Evolutionary conservation across 805 yeast species (phyloP).

Genomic region (Sugiyamaella mastotermitis): DNA sequence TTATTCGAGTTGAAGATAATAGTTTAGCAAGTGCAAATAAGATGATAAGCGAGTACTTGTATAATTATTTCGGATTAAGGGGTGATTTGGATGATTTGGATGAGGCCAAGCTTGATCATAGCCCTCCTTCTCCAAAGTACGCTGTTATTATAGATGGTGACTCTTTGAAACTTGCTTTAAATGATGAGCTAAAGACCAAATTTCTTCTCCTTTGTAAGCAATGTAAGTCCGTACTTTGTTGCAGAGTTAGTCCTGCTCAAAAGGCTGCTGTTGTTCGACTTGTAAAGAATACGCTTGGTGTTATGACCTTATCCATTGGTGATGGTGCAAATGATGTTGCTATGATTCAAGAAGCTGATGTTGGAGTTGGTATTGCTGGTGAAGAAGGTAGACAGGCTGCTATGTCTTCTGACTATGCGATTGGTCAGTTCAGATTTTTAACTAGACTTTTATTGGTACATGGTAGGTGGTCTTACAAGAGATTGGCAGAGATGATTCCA

Average conservation of each 20-base stretch:
- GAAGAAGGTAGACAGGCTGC: conserved; percentile 86
- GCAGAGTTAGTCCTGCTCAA: conserved; percentile 83
- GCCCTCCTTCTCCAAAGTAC: conserved; percentile 50
- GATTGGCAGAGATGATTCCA: conserved; percentile 75
- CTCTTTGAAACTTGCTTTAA: conserved; percentile 49
- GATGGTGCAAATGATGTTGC: conserved; percentile 88
- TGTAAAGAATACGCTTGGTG: conserved; percentile 60
- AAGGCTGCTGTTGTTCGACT: conserved; percentile 68
- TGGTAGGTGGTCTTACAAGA: conserved; percentile 75
- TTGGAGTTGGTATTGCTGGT: conserved; percentile 83
- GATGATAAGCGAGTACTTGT: conserved; percentile 42
- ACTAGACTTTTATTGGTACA: conserved; percentile 64
- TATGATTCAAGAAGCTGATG: conserved; percentile 81
- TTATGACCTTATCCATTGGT: conserved; percentile 78
- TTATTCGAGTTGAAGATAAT: conserved; percentile 37
- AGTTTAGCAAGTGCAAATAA: conserved; percentile 28
- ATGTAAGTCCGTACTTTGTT: conserved; percentile 72
- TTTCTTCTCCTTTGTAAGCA: conserved; percentile 69
- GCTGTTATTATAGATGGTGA: conserved; percentile 75
- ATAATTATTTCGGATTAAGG: conserved; percentile 44
- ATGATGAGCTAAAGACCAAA: conserved; percentile 41
- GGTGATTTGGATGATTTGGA: conserved; percentile 46
- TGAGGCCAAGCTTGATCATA: conserved; percentile 54
- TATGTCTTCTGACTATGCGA: conserved; percentile 79
- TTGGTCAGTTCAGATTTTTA: conserved; percentile 71